phyloP scores from a whole-genome alignment of 2,329 filamentous ascomycete genomes.

The Clarireedia sp. region DNA sequence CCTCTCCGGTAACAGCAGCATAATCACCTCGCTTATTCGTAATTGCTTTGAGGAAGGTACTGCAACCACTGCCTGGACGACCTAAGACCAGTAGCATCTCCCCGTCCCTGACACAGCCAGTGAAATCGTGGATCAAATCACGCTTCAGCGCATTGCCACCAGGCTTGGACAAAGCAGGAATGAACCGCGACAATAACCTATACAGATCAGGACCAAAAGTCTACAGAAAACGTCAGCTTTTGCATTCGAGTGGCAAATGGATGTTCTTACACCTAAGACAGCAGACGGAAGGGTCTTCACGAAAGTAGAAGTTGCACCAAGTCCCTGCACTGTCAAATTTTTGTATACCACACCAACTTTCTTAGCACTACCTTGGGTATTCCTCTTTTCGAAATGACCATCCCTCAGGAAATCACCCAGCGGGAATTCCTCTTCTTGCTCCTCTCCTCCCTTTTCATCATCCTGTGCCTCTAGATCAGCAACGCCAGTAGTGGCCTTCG shows the following conservation, averaged over 20 bases:
- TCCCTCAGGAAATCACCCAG: conserved; percentile 10
- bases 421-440: conserved; percentile 26
- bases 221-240: conserved; percentile 11
- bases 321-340: conserved; percentile 65
- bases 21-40: conserved; percentile 61
- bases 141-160: conserved; percentile 24
- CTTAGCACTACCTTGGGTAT: conserved; percentile 60
- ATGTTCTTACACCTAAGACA: conserved; percentile 46
- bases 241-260: neutral
- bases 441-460: conserved; percentile 20
- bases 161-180: conserved; percentile 21
- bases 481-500: conserved; percentile 21
- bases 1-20: conserved; percentile 58
- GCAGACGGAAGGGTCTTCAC: conserved; percentile 68
- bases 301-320: conserved; percentile 57
- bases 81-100: conserved; percentile 70
- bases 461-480: conserved; percentile 21
- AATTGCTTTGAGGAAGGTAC: conserved; percentile 69
- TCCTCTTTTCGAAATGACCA: conserved; percentile 68
- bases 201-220: conserved; percentile 79
- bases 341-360: conserved; percentile 73
- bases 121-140: conserved; percentile 56
- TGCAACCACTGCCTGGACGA: conserved; percentile 66
- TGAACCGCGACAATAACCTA: conserved; percentile 40
- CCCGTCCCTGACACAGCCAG: conserved; percentile 56